Evolutionary conservation across 345 rosid genomes (phyloP), one percentile per base, ranked within the genome.

Genomic region (Passiflora organensis): DNA sequence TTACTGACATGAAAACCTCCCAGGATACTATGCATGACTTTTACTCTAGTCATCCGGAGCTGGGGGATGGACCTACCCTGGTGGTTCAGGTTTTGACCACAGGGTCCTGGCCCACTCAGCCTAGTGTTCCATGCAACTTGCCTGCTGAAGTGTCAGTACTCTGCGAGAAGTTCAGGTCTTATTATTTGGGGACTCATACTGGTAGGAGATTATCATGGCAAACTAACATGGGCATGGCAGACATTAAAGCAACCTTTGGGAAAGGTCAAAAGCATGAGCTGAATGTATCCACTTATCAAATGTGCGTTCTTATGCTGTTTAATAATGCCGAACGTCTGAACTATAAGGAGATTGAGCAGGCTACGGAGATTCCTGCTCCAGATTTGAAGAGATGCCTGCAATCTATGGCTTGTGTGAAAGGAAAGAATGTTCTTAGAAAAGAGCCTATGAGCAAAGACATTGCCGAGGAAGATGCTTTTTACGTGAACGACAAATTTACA

Each of bases 401-500:
- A 59, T 93, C 99, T 16, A 59, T 93, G 70, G 96, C 99, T 1
- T 87, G 89, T 59, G 99, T 84, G 36, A 93, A 83, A 65, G 95
- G 94, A 38, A 93, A 89, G 76, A 89, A 84, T 66, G 95, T 93
- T 28, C 78, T 93, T n/a, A 68, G 89, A 56, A 93, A 93, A 73
- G 99, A 93, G 67, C 99, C 99, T 9, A 89, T 89, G 95, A 89
- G 97, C 64, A 93, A 89, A 65, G 97, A 93, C 59, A 84, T 93
- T 36, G 91, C 81, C 13, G 94, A 86, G 70, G 94, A 89, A 55
- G 99, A 93, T 72, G 71, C 67, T 0, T 93, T 93, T 63, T 71
- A 76, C 12, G 94, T 89, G 20, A 93, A 93, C 60, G 96, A 89
- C 63, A 93, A 93, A 77, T 93, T 93, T 74, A 60, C 86, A 0